These are phyloP conservation scores for Lasiosphaeria ovina DNA, from an alignment of 495 filamentous ascomycete species.

Conservation along the genomic window DNA sequence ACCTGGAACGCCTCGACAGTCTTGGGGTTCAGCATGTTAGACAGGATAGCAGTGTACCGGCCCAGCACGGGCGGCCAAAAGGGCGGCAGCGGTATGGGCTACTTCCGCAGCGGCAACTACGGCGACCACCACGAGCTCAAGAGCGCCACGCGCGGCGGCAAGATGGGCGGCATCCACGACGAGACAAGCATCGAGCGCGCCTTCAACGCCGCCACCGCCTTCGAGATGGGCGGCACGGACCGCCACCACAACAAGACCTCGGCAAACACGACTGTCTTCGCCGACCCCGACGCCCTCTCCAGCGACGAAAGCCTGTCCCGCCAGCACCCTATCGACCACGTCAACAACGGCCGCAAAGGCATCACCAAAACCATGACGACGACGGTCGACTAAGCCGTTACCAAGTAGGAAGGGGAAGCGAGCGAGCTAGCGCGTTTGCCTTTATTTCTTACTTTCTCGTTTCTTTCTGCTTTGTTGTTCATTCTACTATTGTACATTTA, in stretches of 20 bases:
- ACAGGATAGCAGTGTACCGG: constrained; percentile 15
- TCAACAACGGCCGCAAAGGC: no score
- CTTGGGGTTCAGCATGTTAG: constrained; percentile 27
- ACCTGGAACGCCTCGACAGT: constrained; percentile 52
- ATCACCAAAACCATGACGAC: no score
- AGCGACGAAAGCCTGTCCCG: no score
- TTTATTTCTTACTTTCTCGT: no score
- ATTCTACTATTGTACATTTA: no score
- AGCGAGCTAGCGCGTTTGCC: no score
- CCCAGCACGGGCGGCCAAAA: background rate
- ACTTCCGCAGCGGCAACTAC: constrained; percentile 9
- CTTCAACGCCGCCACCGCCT: constrained; percentile 13
- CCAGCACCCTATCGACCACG: no score
- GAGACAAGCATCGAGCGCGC: constrained; percentile 16
- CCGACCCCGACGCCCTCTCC: no score
- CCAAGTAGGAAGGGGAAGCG: no score
- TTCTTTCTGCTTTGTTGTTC: no score
- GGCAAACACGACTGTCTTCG: no score
- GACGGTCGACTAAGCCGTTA: no score
- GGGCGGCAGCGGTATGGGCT: constrained; percentile 6
- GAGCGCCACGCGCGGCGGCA: background rate
- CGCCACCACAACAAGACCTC: background rate
- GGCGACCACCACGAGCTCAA: background rate
- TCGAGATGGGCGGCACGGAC: constrained; percentile 9
- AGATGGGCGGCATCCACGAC: constrained; percentile 1